Base-by-base conservation (phyloP, 208 protist genomes). In the Trypanosoma brucei region DNA sequence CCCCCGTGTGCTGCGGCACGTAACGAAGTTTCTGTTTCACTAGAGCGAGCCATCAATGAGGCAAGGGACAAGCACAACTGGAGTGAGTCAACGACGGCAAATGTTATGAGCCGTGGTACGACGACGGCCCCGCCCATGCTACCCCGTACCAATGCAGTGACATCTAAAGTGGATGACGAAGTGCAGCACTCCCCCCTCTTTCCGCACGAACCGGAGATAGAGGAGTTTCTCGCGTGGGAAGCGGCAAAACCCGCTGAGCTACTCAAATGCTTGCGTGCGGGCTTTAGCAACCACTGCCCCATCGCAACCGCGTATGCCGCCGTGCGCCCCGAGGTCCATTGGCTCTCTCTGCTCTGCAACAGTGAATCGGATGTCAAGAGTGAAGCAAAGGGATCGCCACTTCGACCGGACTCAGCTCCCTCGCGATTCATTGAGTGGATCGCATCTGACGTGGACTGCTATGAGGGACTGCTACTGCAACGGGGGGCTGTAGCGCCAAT, bases 401-500 rank as follows among this genome's bases (percentile, higher is more conserved):
- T 88, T 2, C 74, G 62, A 8, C 83, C 83, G 2, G 44, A 62
- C 34, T 73, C 79, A 3, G 7, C 59, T 1, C 60, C 78, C 33
- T 51, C 77, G 6, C 79, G 70, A 0, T 89, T 85, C 64, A 66
- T 89, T 14, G 45, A 72, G 48, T 89, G 83, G 80, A 70, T 89
- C 38, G 68, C 79, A 30, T 39, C 40, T 2, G 77, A 84, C 9
- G 68, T 86, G 14, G 83, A 89, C 50, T 63, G 59, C 34, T 86
- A 84, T 65, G 70, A 76, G 45, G 74, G 69, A 42, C 54, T 89
- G 4, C 55, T 83, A 8, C 56, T 83, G 36, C 8, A 46, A 11
- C 42, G 11, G 42, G 42, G 8, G 8, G 42, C 22, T 22, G 22
- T 0, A 22, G 22, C 22, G 22, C 22, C 22, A 22, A 22, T 22